Base-by-base conservation (phyloP, 176 grass and related monocot species). In the Musa itinerans region DNA sequence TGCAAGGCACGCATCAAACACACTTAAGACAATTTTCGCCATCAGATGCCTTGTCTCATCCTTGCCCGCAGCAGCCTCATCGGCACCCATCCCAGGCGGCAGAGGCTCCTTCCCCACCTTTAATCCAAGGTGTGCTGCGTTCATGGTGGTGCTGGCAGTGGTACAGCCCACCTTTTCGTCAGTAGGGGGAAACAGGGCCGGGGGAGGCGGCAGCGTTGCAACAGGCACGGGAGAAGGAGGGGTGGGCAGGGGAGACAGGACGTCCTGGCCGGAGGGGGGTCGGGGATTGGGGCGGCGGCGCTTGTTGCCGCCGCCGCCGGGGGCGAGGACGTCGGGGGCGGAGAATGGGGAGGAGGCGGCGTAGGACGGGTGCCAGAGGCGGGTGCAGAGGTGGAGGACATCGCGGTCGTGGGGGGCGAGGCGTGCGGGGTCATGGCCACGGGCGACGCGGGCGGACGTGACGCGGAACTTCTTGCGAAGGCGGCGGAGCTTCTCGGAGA, bases 401-500 rank as follows among this genome's bases (percentile, higher is more conserved):
- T 99, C 95, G 65, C 90, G 90, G 76, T 99, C 95, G 69, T 99
- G 95, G 29, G 95, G 95, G 1, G 95, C 88, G 51, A 94, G 89
- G 69, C 95, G 95, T 1, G 88, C 83, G 2, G 85, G 88, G 83
- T 99, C 95, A 14, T 89, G 83, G 0, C 88, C 90, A 2, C 67
- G 70, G 24, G 82, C 81, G 73, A 92, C 82, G 82, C 95, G 86
- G 0, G 72, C 26, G 15, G 90, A 75, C 67, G 90, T 76, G 54
- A 68, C 51, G 59, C 87, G 85, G 69, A 73, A 87, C 88, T 99
- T 99, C 77, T 94, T 94, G 77, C 81, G 86, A 50, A 99, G 86
- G 61, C 91, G 90, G 50, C 90, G 88, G 68, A 98, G 85, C 82
- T 98, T 98, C 84, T 98, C 94, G 23, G 94, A 98, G 48, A 98